A percentile compares a stretch with the other conserved stretches of the same genome.
Conservation (phyloP, 331 rosid genomes). For the Malus hybrid region DNA sequence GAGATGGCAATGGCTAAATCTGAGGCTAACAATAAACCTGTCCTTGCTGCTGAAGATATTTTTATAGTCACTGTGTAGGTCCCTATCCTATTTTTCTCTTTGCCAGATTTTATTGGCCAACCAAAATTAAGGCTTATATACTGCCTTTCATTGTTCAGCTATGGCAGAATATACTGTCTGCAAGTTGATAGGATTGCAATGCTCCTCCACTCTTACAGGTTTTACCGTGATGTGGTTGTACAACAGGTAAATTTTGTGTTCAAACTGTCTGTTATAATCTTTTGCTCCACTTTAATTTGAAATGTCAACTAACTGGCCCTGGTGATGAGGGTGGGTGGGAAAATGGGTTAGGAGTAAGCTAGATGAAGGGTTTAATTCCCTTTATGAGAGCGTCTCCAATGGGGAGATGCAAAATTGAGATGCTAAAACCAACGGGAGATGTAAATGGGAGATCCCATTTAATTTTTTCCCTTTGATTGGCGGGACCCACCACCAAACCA, state of each 20-base stretch:
- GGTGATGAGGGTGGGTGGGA: background rate
- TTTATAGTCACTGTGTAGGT: slow-evolving; percentile 80
- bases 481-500: background rate
- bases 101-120: slow-evolving; percentile 8
- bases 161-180: slow-evolving; percentile 97
- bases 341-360: background rate
- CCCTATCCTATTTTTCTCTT: slow-evolving; percentile 11
- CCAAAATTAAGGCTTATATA: slow-evolving; percentile 9
- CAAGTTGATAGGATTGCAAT: slow-evolving; percentile 94
- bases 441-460: background rate
- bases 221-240: slow-evolving; percentile 94
- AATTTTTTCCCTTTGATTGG: background rate
- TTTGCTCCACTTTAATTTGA: slow-evolving; percentile 1
- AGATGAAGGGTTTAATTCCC: background rate
- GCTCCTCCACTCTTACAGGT: slow-evolving; percentile 88
- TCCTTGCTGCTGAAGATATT: slow-evolving; percentile 80
- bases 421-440: background rate
- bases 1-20: slow-evolving; percentile 97
- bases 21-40: slow-evolving; percentile 83
- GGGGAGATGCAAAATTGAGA: background rate
- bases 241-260: slow-evolving; percentile 66
- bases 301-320: background rate
- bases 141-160: slow-evolving; percentile 39
- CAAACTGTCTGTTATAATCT: background rate
- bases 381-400: background rate